Conservation (phyloP, 1,284 basidiomycete genomes). For the Ceratobasidium sp. region DNA sequence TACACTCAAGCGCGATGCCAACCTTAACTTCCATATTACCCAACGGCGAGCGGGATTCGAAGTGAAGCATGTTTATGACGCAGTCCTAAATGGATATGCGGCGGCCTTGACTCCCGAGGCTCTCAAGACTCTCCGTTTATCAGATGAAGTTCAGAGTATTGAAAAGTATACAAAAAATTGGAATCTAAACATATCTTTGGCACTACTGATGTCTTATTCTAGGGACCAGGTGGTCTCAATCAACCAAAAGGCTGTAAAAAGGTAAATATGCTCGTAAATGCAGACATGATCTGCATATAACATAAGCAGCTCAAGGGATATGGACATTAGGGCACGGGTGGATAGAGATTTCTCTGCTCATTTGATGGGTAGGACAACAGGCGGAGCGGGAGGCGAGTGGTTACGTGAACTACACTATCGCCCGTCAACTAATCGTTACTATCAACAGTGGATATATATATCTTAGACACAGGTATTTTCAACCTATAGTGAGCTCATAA, state of each 20-base stretch:
- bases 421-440: not conserved
- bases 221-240: conserved; percentile 2
- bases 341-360: not conserved
- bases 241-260: not conserved
- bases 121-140: not conserved
- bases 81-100: conserved; percentile 24
- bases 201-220: not conserved
- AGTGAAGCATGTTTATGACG: not conserved
- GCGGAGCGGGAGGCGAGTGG: not conserved
- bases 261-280: not conserved
- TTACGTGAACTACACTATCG: not conserved
- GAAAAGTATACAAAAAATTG: not conserved
- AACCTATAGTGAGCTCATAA: too few relatives aligned
- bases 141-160: conserved; percentile 39
- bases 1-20: conserved; percentile 2
- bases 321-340: not conserved
- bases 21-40: not conserved
- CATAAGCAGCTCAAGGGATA: too few relatives aligned
- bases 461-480: conserved; percentile 40
- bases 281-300: not conserved
- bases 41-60: conserved; percentile 10
- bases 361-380: not conserved
- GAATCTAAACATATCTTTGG: not conserved
- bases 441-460: conserved; percentile 29
- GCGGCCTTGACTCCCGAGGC: not conserved